Base-by-base conservation (phyloP, 805 yeast species). In the Lipomyces chichibuensis region DNA sequence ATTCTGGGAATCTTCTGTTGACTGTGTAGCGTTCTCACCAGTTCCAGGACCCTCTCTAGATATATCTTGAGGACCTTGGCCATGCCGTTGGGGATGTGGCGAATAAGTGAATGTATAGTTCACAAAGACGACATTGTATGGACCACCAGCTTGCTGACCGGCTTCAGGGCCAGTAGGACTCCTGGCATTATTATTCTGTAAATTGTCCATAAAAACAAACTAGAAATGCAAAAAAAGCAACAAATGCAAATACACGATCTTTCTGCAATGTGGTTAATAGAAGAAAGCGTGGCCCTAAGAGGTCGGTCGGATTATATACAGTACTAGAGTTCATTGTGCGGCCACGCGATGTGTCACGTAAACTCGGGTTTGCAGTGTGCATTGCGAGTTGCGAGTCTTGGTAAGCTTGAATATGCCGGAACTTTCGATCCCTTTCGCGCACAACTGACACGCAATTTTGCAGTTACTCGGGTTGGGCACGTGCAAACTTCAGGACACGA, bases 61-160 rank as follows among this genome's bases (percentile, higher is more conserved):
- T 20, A 13, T 20, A 27, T 39, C 61, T 39, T 39, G 55, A 57
- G 25, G 14, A 27, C 25, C 57, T 39, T 20, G 27, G 23, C 35
- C 17, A 29, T 14, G 23, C 29, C 29, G 32, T 17, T 20, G 63
- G 25, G 67, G 29, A 57, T 55, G 56, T 14, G 67, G 67, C 56
- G 39, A 17, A 37, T 62, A 59, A 14, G 66, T 65, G 64, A 68
- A 68, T 8, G 58, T 37, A 49, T 68, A 68, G 59, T 68, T 68
- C 52, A 68, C 62, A 32, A 66, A 63, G 27, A 65, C 43, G 49
- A 68, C 59, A 63, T 59, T 57, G n/a, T n/a, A 23, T 4, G 35
- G 61, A n/a, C 57, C 62, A 3, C 55, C 55, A 1, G 27, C n/a
- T 3, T 25, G 55, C 51, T 7, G 51, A 17, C 57, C 17, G 37